A percentile compares a stretch with the other conserved stretches of the same genome.
Conservation (phyloP, 352 stramenopile species). For the Pythium periplocum region DNA sequence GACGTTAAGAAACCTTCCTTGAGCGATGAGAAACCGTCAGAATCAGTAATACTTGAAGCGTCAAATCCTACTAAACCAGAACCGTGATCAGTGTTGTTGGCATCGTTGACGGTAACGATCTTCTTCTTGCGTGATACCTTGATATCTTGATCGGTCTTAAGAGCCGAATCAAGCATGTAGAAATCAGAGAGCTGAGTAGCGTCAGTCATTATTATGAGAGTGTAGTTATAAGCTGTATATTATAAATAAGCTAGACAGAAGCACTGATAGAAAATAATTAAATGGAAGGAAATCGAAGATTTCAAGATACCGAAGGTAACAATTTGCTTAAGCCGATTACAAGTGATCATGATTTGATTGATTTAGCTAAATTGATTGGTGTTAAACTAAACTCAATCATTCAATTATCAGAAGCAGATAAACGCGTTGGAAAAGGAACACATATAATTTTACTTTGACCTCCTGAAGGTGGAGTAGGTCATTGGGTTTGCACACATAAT, state of each 20-base stretch:
- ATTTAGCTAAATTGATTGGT: constrained; percentile 9
- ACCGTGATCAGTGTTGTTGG: constrained; percentile 15
- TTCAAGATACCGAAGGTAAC: constrained; percentile 3
- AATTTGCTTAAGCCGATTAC: constrained; percentile 7
- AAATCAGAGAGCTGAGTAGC: constrained; percentile 11
- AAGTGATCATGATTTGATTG: constrained; percentile 12
- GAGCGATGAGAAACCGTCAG: constrained; percentile 13
- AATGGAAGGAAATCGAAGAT: neutral
- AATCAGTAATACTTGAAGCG: constrained; percentile 14
- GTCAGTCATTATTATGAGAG: constrained; percentile 6
- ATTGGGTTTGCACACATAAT: constrained; percentile 7
- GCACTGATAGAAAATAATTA: neutral
- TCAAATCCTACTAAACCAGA: constrained; percentile 15
- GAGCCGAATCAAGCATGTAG: constrained; percentile 1
- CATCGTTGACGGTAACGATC: constrained; percentile 11
- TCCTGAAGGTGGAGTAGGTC: constrained; percentile 3
- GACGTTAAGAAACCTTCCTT: constrained; percentile 16
- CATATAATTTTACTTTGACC: constrained; percentile 7
- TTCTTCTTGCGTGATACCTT: constrained; percentile 4
- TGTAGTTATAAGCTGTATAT: constrained; percentile 6
- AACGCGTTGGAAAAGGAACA: constrained; percentile 5
- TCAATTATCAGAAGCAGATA: constrained; percentile 6
- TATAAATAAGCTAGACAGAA: neutral
- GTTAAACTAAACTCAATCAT: constrained; percentile 6
- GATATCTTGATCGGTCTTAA: constrained; percentile 6